Evolutionary conservation across 345 rosid genomes (phyloP).

Genomic region (Chamaenerion angustifolium): DNA sequence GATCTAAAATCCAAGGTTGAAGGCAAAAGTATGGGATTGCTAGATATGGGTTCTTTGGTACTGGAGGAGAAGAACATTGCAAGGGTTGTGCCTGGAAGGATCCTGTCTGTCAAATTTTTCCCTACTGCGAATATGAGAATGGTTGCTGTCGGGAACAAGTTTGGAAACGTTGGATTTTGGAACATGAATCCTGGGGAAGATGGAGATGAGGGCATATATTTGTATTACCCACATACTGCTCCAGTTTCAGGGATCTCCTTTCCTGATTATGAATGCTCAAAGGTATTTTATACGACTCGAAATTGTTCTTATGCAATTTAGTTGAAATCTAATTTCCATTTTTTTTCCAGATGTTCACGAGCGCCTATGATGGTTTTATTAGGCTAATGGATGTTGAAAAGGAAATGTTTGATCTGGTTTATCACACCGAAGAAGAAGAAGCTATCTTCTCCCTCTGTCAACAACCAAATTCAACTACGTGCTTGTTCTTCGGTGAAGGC

Average conservation of each 20-base stretch:
- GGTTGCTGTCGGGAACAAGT: constrained; percentile 54
- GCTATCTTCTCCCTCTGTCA: constrained; percentile 47
- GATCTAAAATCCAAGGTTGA: constrained; percentile 5
- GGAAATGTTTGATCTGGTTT: constrained; percentile 49
- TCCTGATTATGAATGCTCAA: constrained; percentile 40
- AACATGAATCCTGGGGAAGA: constrained; percentile 31
- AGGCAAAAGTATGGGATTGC: constrained; percentile 14
- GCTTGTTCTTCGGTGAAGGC: constrained; percentile 55
- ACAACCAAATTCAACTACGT: constrained; percentile 29
- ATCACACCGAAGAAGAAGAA: constrained; percentile 38
- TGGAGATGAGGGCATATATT: constrained; percentile 35
- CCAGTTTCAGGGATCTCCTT: constrained; percentile 52
- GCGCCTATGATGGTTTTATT: constrained; percentile 62
- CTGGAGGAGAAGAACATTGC: constrained; percentile 52
- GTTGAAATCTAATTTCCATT: background rate
- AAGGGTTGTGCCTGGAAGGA: constrained; percentile 47
- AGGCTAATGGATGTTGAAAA: constrained; percentile 72
- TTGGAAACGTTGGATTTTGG: constrained; percentile 69
- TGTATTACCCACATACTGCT: constrained; percentile 41
- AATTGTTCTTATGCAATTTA: background rate
- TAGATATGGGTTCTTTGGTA: constrained; percentile 29
- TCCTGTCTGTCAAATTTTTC: constrained; percentile 38
- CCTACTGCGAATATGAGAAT: constrained; percentile 44
- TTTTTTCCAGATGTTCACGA: constrained; percentile 39
- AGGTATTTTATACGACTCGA: constrained; percentile 25